A percentile compares a stretch with the other conserved stretches of the same genome.
These are phyloP conservation scores for Penicillium arizonense DNA, from an alignment of 495 filamentous ascomycete genomes.

Conservation along the genomic window DNA sequence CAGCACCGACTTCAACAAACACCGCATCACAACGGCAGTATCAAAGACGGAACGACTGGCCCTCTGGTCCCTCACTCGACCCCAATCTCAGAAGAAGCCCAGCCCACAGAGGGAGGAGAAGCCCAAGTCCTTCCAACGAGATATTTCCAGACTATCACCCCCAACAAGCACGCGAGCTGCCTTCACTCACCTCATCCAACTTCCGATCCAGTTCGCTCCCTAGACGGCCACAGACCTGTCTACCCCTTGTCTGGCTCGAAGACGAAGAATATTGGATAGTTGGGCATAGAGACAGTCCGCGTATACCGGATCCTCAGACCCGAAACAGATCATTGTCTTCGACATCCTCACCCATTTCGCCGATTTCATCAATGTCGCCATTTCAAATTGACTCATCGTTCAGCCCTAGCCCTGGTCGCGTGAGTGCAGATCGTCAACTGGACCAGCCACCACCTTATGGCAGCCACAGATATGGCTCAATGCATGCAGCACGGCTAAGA, in stretches of 20 bases:
- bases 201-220: background rate
- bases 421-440: background rate
- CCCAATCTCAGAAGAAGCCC: background rate
- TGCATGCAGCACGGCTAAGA: background rate
- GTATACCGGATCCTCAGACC: background rate
- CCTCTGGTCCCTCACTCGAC: background rate
- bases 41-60: background rate
- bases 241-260: conserved; percentile 14
- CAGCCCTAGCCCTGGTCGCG: background rate
- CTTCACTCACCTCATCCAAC: background rate
- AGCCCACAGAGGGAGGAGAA: conserved; percentile 1
- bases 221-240: background rate
- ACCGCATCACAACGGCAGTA: background rate
- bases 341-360: background rate
- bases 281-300: background rate
- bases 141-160: background rate
- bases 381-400: background rate
- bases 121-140: background rate
- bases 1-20: conserved; percentile 14
- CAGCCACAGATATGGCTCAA: background rate
- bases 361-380: background rate
- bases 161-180: background rate
- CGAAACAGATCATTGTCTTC: background rate
- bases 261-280: conserved; percentile 16
- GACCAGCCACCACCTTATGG: background rate